These are phyloP conservation scores for Pythium dissimile DNA, from an alignment of 352 stramenopile genomes.

Conservation along the genomic window DNA sequence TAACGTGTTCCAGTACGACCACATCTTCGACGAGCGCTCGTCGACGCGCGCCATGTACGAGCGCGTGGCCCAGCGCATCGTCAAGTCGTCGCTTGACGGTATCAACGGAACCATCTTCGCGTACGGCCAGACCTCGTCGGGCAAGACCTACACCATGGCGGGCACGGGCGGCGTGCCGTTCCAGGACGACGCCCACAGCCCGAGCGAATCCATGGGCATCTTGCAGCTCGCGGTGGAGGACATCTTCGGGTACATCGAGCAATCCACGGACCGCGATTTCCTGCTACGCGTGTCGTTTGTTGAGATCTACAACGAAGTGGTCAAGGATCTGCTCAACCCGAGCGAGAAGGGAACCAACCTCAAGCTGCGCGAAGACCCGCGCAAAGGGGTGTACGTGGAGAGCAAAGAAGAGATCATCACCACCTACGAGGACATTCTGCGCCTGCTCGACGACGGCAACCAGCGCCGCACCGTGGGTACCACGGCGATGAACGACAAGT, in stretches of 20 bases:
- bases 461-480: slow-evolving; percentile 55
- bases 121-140: slow-evolving; percentile 94
- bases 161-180: slow-evolving; percentile 39
- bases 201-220: slow-evolving; percentile 46
- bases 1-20: slow-evolving; percentile 80
- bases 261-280: slow-evolving; percentile 89
- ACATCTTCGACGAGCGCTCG: slow-evolving; percentile 60
- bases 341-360: slow-evolving; percentile 47
- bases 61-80: slow-evolving; percentile 62
- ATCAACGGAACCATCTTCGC: slow-evolving; percentile 93
- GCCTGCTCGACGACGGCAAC: slow-evolving; percentile 64
- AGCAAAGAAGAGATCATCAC: slow-evolving; percentile 93
- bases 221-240: slow-evolving; percentile 93
- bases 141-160: slow-evolving; percentile 98
- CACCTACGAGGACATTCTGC: slow-evolving; percentile 56
- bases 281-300: slow-evolving; percentile 96
- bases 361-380: slow-evolving; percentile 92
- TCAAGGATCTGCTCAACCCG: slow-evolving; percentile 92
- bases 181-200: slow-evolving; percentile 27
- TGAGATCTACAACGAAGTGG: slow-evolving; percentile 99
- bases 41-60: slow-evolving; percentile 58
- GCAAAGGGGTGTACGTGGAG: slow-evolving; percentile 96
- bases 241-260: slow-evolving; percentile 90
- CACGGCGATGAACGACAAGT: slow-evolving; percentile 82
- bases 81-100: slow-evolving; percentile 59